Base-by-base conservation (phyloP, 805 yeast genomes). In the Huiozyma naganishii region DNA sequence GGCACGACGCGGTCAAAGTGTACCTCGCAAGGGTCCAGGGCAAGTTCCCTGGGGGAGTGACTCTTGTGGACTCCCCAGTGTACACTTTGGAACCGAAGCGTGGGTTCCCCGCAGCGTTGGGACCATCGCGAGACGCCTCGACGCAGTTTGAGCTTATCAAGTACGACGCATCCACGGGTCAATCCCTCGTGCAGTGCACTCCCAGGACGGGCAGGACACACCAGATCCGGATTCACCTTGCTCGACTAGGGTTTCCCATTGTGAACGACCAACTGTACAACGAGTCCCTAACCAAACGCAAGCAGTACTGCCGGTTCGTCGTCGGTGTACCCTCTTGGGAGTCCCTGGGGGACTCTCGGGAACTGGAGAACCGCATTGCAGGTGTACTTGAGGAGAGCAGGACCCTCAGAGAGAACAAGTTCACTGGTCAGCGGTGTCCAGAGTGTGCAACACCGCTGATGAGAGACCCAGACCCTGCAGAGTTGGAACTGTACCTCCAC, bases 181-280 rank as follows among this genome's bases (percentile, higher is more conserved):
- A 62, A 41, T 81, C 62, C 27, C 67, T 92, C 10, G 95, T 92
- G 1, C 68, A 78, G 41, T 89, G 97, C 62, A 73, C 69, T 51
- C 98, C 98, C 2, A 64, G 73, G n/a, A 89, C 97, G 0, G 98
- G 98, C 0, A 71, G 98, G 54, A 87, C 97, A 0, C 98, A 90
- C 61, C 98, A 90, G 61, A 86, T 92, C 40, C 69, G 98, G 48
- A 95, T 92, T 0, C 98, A 92, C 66, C 64, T 92, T 43, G 94
- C 89, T 61, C 80, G 75, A 51, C 52, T 92, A 12, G 96, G 96
- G 0, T 74, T 69, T 54, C 95, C 97, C 0, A 90, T 90, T 27
- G 83, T 80, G 4, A 87, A 92, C 55, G 98, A 90, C 60, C 95
- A 95, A 0, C 72, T 89, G 5, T 90, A 62, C 45, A 55, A 55